Conservation (phyloP, 2,329 filamentous ascomycete genomes). For the Colletotrichum sp. region DNA sequence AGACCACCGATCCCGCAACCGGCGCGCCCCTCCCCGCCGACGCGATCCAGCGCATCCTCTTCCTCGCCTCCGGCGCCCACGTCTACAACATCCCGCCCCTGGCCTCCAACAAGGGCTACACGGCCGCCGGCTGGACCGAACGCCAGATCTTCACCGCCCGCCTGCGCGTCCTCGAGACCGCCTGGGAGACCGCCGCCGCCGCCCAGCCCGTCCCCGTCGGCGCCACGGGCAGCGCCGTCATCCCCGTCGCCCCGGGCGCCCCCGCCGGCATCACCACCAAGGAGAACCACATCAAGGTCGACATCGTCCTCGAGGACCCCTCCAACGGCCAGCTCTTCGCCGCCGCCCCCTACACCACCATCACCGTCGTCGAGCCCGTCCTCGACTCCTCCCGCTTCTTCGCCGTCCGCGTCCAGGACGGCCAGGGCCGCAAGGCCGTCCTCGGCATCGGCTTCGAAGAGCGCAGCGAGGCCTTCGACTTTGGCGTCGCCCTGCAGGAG, state of each 20-base stretch:
- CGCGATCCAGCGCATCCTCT: constrained; percentile 85
- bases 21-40: constrained; percentile 71
- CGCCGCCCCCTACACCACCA: constrained; percentile 76
- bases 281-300: constrained; percentile 67
- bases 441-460: constrained; percentile 90
- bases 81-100: constrained; percentile 88
- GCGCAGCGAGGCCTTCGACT: constrained; percentile 84
- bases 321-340: constrained; percentile 79
- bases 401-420: constrained; percentile 79
- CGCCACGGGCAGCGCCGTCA: constrained; percentile 10
- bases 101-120: constrained; percentile 79
- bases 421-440: constrained; percentile 75
- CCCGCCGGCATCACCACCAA: constrained; percentile 22
- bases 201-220: constrained; percentile 23
- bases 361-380: constrained; percentile 74
- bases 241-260: constrained; percentile 13
- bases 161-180: constrained; percentile 79
- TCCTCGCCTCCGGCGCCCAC: constrained; percentile 76
- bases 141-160: constrained; percentile 87
- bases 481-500: constrained; percentile 81
- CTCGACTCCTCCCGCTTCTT: constrained; percentile 86
- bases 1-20: constrained; percentile 73
- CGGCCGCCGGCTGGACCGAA: constrained; percentile 77
- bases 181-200: constrained; percentile 45
- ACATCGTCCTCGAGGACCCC: constrained; percentile 81